These are phyloP conservation scores for Solanum infundibuliforme DNA, from an alignment of 257 asterid genomes.

Conservation along the genomic window DNA sequence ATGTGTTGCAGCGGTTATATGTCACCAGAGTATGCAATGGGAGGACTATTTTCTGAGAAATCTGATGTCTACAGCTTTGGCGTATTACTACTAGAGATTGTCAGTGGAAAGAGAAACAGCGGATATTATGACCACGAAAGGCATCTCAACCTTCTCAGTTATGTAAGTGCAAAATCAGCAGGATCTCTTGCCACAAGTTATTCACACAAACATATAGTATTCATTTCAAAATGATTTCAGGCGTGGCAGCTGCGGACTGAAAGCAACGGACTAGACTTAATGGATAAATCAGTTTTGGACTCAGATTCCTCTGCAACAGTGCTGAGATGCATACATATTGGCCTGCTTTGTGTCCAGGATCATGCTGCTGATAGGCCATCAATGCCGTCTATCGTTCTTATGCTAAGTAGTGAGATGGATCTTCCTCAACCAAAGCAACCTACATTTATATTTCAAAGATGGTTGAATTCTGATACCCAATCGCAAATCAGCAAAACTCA, in stretches of 20 bases:
- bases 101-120: background rate
- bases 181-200: background rate
- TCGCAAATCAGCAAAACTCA: background rate
- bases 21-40: background rate
- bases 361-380: constrained; percentile 39
- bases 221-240: constrained; percentile 16
- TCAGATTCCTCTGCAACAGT: constrained; percentile 11
- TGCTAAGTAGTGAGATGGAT: background rate
- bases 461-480: background rate
- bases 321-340: constrained; percentile 43
- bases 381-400: constrained; percentile 27
- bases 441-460: background rate
- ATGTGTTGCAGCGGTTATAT: background rate
- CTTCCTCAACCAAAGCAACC: background rate
- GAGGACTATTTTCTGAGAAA: background rate
- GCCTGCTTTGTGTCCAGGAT: constrained; percentile 59
- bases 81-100: background rate
- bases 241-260: constrained; percentile 58
- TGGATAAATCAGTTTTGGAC: constrained; percentile 26
- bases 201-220: background rate
- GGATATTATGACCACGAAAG: background rate
- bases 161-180: background rate
- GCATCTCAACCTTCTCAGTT: background rate
- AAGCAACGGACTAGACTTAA: constrained; percentile 19
- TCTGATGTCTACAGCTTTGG: background rate